Base-by-base conservation (phyloP, 441 rosid species). In the Bocquillonia castaneifolia region DNA sequence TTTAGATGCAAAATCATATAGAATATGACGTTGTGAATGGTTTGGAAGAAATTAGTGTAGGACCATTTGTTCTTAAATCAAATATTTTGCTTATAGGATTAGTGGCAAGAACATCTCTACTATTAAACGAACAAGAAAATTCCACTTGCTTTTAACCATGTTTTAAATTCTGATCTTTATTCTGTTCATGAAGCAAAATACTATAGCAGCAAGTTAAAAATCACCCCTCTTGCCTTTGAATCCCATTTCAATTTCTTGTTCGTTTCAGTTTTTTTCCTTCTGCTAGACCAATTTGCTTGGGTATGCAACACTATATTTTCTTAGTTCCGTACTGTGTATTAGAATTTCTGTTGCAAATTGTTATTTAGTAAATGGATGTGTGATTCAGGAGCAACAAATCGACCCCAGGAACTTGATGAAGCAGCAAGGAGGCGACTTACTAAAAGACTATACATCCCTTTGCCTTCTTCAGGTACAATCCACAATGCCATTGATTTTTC, bases 401-500 rank as follows among this genome's bases (percentile, higher is more conserved):
- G 97, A 69, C 98, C 99, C 63, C 99, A 92, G 76, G 99, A 92
- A 80, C 96, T 94, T 25, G 97, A 94, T 81, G 97, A 94, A 79
- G 97, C 97, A 64, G 97, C 97, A 45, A 75, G 97, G 74, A 91
- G 97, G 74, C 84, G 97, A 70, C 96, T 94, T 65, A 87, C 92
- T 26, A 91, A 93, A 82, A 84, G 96, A 72, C 93, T 94, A 45
- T 92, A 94, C 77, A 90, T 94, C 26, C 94, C 99, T 72, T 85
- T 94, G 66, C 98, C 99, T 67, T 88, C 97, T 63, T 83, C 92
- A 79, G 98, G 97, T 92, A 66, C 47, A 66, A 63, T 64, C 68
- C 42, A 13, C 42, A 54, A 60, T 52, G 52, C 26, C 73, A 63
- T 69, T 26, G 67, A 54, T 58, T 70, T 76, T 72, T 42, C 57